Conservation (phyloP, 1,284 basidiomycete genomes). For the Papiliotrema laurentii region DNA sequence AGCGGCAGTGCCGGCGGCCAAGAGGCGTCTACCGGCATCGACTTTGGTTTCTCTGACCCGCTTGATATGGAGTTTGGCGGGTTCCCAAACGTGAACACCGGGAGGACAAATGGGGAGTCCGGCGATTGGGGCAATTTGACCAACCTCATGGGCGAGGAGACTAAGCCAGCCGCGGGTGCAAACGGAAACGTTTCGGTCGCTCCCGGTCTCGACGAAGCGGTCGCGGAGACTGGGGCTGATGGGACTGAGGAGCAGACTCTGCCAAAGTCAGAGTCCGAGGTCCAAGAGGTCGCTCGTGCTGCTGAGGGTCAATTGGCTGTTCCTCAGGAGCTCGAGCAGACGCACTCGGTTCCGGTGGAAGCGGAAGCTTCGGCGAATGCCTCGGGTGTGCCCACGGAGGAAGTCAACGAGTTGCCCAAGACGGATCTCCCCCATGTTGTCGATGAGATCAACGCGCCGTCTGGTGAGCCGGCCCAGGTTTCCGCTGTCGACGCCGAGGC, state of each 20-base stretch:
- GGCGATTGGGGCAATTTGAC: conserved; percentile 5
- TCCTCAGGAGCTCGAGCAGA: not conserved
- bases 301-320: conserved; percentile 6
- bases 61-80: conserved; percentile 15
- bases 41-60: conserved; percentile 25
- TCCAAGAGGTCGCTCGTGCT: not conserved
- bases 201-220: conserved; percentile 6
- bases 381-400: conserved; percentile 3
- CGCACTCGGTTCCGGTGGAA: not conserved
- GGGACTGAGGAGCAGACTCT: not conserved
- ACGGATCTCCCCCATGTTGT: not conserved
- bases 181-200: conserved; percentile 6
- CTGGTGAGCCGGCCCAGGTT: not conserved
- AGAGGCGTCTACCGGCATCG: not conserved
- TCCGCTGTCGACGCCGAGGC: not conserved
- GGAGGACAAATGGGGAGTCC: not conserved
- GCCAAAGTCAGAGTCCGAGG: not conserved
- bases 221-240: conserved; percentile 1
- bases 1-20: conserved; percentile 22
- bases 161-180: not conserved
- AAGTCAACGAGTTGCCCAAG: conserved; percentile 1
- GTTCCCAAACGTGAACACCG: not conserved
- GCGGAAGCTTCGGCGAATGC: not conserved
- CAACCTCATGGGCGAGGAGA: not conserved
- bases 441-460: not conserved